Percentiles rank a stretch among this genome's conserved stretches.
These are phyloP conservation scores for Picea sitchensis DNA, from an alignment of 75 land plant species.

Conservation along the genomic window DNA sequence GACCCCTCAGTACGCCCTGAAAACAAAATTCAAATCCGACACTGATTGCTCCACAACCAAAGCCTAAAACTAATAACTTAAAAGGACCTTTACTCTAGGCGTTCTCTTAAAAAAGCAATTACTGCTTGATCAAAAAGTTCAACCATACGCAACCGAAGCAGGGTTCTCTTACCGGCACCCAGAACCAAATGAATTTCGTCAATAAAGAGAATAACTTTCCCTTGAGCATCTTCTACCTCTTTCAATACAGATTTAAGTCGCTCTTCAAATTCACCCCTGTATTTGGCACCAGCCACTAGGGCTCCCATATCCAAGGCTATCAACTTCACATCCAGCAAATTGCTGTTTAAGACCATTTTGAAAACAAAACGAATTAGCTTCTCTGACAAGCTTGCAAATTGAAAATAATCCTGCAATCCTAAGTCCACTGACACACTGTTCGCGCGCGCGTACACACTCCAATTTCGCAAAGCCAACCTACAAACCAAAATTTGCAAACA, in stretches of 20 bases:
- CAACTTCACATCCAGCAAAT: constrained; percentile 75
- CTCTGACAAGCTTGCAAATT: background rate
- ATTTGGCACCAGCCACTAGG: constrained; percentile 88
- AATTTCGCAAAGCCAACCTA: background rate
- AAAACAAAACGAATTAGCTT: background rate
- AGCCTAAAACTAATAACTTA: background rate
- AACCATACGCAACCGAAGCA: background rate
- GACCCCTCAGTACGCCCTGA: constrained; percentile 86
- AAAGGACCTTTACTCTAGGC: background rate
- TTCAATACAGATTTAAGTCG: constrained; percentile 84
- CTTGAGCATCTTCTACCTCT: constrained; percentile 92
- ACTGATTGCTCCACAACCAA: background rate
- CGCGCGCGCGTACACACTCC: too few species aligned
- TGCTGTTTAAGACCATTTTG: constrained; percentile 28
- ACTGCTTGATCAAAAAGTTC: background rate
- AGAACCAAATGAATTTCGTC: constrained; percentile 95
- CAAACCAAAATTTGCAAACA: background rate
- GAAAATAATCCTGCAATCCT: background rate
- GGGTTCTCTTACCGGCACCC: constrained; percentile 64
- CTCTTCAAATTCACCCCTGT: constrained; percentile 95
- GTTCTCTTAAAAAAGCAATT: too few species aligned
- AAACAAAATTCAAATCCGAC: background rate
- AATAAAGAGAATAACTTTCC: constrained; percentile 92
- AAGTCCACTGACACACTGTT: too few species aligned
- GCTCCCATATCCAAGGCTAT: constrained; percentile 97